Evolutionary conservation across 805 yeast genomes (phyloP).

Genomic region (Scheffersomyces coipomensis): DNA sequence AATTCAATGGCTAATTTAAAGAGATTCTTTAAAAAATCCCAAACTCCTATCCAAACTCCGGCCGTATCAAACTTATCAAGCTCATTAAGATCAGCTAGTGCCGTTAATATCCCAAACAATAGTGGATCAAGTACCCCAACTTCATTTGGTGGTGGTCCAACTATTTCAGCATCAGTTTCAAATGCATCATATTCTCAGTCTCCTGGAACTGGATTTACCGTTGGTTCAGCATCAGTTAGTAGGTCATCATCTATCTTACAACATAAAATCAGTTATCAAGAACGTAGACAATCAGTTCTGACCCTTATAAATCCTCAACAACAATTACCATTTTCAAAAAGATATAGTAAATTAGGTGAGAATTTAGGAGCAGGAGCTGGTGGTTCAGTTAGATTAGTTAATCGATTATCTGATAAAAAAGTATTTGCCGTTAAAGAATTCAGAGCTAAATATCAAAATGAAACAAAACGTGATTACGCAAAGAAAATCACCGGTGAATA

Average conservation of each 20-base stretch:
- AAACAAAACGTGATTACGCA: conserved; percentile 73
- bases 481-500: conserved; percentile 86
- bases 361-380: conserved; percentile 86
- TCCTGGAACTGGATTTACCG: conserved; percentile 18
- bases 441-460: conserved; percentile 68
- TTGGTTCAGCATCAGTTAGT: conserved; percentile 22
- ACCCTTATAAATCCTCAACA: conserved; percentile 21
- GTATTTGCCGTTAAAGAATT: conserved; percentile 85
- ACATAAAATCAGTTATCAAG: conserved; percentile 28
- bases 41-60: conserved; percentile 14
- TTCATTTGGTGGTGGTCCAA: conserved; percentile 17
- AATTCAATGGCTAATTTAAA: conserved; percentile 78
- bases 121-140: conserved; percentile 11
- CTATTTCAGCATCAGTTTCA: conserved; percentile 28
- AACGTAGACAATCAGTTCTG: conserved; percentile 37
- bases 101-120: conserved; percentile 8
- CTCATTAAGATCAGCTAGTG: conserved; percentile 19
- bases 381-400: conserved; percentile 74
- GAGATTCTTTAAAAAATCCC: conserved; percentile 60
- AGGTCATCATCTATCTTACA: conserved; percentile 30
- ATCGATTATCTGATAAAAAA: conserved; percentile 64
- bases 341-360: conserved; percentile 74
- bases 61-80: conserved; percentile 22
- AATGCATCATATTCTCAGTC: conserved; percentile 35
- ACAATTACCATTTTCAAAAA: conserved; percentile 34